A percentile compares a stretch with the other conserved stretches of the same genome.
Evolutionary conservation across 495 filamentous ascomycete genomes (phyloP).

Genomic region (Tuber borchii): DNA sequence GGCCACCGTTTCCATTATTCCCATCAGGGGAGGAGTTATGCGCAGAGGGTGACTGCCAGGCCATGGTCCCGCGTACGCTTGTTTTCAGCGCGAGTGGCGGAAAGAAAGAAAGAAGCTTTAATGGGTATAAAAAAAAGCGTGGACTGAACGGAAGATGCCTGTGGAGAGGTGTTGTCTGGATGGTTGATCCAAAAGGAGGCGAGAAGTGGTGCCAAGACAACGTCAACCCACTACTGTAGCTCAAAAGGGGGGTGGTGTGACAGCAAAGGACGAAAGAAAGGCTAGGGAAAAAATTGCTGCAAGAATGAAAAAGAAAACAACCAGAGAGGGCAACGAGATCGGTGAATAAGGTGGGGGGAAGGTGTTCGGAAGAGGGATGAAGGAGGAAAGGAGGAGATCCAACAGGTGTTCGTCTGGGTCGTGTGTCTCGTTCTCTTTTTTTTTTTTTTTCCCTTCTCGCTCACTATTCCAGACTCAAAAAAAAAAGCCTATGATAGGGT

Average conservation of each 20-base stretch:
- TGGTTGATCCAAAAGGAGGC: slow-evolving; percentile 31
- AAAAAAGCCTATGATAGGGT: background rate
- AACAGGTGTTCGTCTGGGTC: background rate
- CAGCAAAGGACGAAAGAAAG: slow-evolving; percentile 15
- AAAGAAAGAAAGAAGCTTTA: slow-evolving; percentile 12
- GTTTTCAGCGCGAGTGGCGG: background rate
- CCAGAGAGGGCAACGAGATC: background rate
- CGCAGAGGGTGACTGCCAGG: slow-evolving; percentile 42
- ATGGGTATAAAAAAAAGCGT: slow-evolving; percentile 5
- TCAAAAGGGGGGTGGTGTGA: slow-evolving; percentile 5
- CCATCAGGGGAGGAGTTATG: slow-evolving; percentile 33
- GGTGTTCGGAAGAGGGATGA: background rate
- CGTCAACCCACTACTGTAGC: slow-evolving; percentile 12
- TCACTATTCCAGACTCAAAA: background rate
- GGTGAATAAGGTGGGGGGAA: slow-evolving; percentile 3
- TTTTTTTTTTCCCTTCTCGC: background rate
- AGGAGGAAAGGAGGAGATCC: background rate
- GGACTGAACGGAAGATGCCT: slow-evolving; percentile 7
- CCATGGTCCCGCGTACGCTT: slow-evolving; percentile 29
- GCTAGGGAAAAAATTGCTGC: slow-evolving; percentile 5
- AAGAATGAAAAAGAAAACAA: slow-evolving; percentile 6
- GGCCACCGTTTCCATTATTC: slow-evolving; percentile 29
- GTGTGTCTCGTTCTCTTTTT: background rate
- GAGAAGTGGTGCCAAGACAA: slow-evolving; percentile 24
- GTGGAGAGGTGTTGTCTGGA: slow-evolving; percentile 33